These are phyloP conservation scores for Nigrograna mackinnonii DNA, from an alignment of 2,329 filamentous ascomycete genomes.

Conservation along the genomic window DNA sequence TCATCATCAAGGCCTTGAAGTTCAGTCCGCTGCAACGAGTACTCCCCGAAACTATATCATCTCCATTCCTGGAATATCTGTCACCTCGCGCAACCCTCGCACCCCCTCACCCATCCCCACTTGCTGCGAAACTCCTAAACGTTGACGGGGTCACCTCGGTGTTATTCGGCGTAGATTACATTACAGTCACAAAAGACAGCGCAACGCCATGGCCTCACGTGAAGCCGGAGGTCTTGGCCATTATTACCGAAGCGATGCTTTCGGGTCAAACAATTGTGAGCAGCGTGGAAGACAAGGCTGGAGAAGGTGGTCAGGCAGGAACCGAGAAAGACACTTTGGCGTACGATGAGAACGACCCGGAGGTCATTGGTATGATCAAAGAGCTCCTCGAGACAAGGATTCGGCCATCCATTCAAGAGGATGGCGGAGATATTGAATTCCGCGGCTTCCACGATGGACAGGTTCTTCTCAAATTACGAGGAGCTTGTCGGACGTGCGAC, in stretches of 20 bases:
- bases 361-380: constrained; percentile 98
- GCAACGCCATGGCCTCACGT: constrained; percentile 93
- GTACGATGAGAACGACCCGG: constrained; percentile 88
- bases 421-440: constrained; percentile 97
- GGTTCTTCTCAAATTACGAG: constrained; percentile 84
- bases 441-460: constrained; percentile 84
- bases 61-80: constrained; percentile 89
- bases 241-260: constrained; percentile 92
- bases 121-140: constrained; percentile 88
- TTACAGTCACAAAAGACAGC: constrained; percentile 89
- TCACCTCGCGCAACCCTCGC: constrained; percentile 85
- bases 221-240: constrained; percentile 90
- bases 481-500: constrained; percentile 94
- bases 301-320: constrained; percentile 54
- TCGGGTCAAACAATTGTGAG: constrained; percentile 82
- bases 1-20: constrained; percentile 68
- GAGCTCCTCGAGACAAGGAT: constrained; percentile 95
- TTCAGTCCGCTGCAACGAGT: constrained; percentile 91
- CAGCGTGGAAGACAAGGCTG: constrained; percentile 62
- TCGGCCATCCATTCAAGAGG: constrained; percentile 93
- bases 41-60: constrained; percentile 72
- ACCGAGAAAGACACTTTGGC: constrained; percentile 70
- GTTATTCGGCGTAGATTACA: constrained; percentile 94
- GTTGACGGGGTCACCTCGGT: constrained; percentile 94
- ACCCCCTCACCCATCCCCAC: constrained; percentile 85